Base-by-base conservation (phyloP, 2,329 filamentous ascomycete species). In the Gaeumannomyces tritici region DNA sequence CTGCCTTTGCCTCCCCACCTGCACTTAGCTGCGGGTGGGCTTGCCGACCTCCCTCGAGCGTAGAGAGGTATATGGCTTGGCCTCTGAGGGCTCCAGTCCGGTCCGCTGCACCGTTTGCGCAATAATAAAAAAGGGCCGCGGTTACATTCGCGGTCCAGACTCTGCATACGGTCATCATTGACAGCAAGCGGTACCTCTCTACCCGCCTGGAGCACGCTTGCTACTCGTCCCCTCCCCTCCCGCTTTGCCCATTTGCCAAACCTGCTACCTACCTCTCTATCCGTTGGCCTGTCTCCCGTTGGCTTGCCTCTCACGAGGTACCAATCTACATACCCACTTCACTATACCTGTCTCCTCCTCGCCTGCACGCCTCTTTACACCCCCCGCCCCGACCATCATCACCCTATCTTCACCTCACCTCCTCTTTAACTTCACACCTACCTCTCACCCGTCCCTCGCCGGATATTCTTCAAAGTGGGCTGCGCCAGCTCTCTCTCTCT, bases 1-100 rank as follows among this genome's bases (percentile, higher is more conserved):
- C 55, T 64, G n/a, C 55, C 61, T 66, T 61, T 63, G 47, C 42
- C 57, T 62, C 57, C 61, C 42, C 42, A 51, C 42, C 42, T n/a
- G 21, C 24, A 51, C 42, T 51, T 51, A n/a, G 21, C 42, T 51
- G 11, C 42, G 42, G 42, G 42, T n/a, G 42, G 42, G 21, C 42
- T 51, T 51, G 42, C 42, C 42, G 42, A 51, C 42, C 42, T 51
- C 6, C 42, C 42, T 51, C n/a, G 5, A 51, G 42, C 7, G 42
- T n/a, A 24, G 18, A 51, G n/a, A 51, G 42, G 42, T 51, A 51
- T 51, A 51, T 51, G 42, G 42, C 42, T 51, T 51, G 42, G 42
- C 42, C 42, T 51, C 42, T 51, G 21, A 9, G 21, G 42, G 42
- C 42, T 51, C 42, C 42, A 51, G 42, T 51, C 42, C 42, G 42